Evolutionary conservation across 2,329 filamentous ascomycete genomes (phyloP), one percentile per base, ranked within the genome.

Genomic region (Sodiomyces alkalinus): DNA sequence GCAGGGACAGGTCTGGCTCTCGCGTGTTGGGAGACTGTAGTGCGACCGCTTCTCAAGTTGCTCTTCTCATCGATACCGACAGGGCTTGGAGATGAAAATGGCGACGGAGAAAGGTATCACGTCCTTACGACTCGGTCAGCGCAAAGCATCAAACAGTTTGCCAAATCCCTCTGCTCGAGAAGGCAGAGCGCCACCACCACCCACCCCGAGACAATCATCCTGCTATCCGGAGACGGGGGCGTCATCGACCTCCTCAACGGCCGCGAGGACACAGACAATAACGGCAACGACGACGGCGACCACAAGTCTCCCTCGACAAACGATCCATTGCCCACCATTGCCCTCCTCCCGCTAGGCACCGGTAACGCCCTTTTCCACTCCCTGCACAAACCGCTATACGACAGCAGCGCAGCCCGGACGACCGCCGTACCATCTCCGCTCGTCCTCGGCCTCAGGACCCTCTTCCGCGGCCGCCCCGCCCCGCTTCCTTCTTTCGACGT

Each of bases 161-260:
- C 77, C 0, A 41, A 38, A 3, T 25, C 39, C 3, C 39, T 60
- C 9, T 48, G 54, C 43, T 54, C 32, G 30, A 51, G 28, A 3
- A 10, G 7, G 7, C 59, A 59, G 2, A 38, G 52, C 5, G 39
- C 27, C 7, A 12, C 22, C 3, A n/a, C 19, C 1, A 10, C 19
- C 18, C 15, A 35, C 29, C 29, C 37, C 17, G 28, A 75, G 44
- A 74, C 74, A 0, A 62, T 94, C 16, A 53, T 94, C 17, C 64
- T 96, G 9, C 62, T 94, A 5, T 87, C 80, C 27, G 87, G 87
- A 6, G 87, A 96, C 48, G 87, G 87, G 10, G 87, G 85, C 5
- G 52, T 92, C 3, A 67, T 85, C 12, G 87, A 96, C 41, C 58
- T 90, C 2, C 60, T 93, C 33, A 92, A 94, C 45, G 68, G 67